Evolutionary conservation across 2,329 filamentous ascomycete genomes (phyloP), one percentile per base, ranked within the genome.

Genomic region (Sporothrix sp.): DNA sequence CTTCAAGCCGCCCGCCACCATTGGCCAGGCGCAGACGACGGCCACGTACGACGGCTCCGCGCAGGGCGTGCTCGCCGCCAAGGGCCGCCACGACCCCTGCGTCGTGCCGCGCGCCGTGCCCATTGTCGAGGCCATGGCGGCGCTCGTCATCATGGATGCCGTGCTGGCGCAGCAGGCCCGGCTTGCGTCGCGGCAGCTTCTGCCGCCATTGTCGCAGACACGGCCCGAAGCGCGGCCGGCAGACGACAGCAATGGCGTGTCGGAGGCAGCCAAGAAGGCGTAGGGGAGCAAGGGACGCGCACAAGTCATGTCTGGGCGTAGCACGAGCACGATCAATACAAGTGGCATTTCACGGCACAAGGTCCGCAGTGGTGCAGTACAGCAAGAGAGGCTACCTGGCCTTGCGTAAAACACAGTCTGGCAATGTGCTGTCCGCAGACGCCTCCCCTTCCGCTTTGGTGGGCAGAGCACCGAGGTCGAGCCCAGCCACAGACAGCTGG

Each of bases 1-100:
- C 14, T 97, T 97, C 80, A 97, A 97, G 76, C 87, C 91, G 9
- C 82, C 91, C 3, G 90, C 91, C 27, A 97, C 93, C 3, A 97
- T 97, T 63, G 84, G 87, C 40, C 85, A 91, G 69, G 85, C 86
- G 38, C 91, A 97, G 71, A 76, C 75, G 13, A 97, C 93, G 0
- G 82, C 83, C 8, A 84, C 79, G 9, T 97, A 94, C 67, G 83
- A 84, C 54, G 84, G 84, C 40, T 71, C 75, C 9, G 62, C 63
- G 11, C 80, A 85, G 57, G 93, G 93, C 46, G 71, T 86, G 3
- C 73, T 97, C 30, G 87, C 89, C 56, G 89, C 90, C 46, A 97
- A 96, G 77, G 93, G 93, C 20, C 76, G 93, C 53, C 91, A 97
- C 66, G 91, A 97, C 64, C 90, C 93, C 3, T 94, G 87, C 62